phyloP scores from a whole-genome alignment of 169 alveolate species.

The Perkinsus chesapeaki region DNA sequence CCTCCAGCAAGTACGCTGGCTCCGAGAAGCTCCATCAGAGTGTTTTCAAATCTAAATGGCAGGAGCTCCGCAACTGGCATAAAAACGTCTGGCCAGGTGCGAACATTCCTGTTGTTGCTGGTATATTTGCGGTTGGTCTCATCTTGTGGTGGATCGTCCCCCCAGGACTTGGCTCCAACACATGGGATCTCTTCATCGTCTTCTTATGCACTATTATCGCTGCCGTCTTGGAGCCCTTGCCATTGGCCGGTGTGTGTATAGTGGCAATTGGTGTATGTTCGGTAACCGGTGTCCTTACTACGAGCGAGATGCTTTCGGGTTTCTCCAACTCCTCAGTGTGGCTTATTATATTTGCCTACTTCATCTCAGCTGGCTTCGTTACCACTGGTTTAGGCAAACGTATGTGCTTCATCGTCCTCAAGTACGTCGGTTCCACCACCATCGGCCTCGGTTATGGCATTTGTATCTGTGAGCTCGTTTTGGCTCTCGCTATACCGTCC shows the following conservation, averaged over 20 bases:
- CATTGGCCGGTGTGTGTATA: neutral
- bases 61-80: neutral
- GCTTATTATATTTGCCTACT: neutral
- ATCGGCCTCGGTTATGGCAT: slow-evolving; percentile 8
- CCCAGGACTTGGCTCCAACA: neutral
- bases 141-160: neutral
- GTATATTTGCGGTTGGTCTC: neutral
- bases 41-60: neutral
- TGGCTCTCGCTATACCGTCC: neutral
- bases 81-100: neutral
- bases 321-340: neutral
- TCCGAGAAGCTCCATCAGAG: neutral
- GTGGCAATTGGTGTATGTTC: neutral
- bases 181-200: neutral
- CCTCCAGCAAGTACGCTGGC: neutral
- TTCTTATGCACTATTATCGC: neutral
- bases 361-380: neutral
- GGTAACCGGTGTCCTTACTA: neutral
- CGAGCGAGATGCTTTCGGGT: neutral
- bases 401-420: slow-evolving; percentile 2
- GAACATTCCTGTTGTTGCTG: neutral
- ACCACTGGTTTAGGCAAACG: slow-evolving; percentile 5
- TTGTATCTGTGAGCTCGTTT: neutral
- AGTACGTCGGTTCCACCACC: neutral
- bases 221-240: neutral